Evolutionary conservation across 225 moss, liverwort and hornwort genomes (phyloP), one percentile per base, ranked within the genome.

Genomic region (Pseudisothecium myosuroides): DNA sequence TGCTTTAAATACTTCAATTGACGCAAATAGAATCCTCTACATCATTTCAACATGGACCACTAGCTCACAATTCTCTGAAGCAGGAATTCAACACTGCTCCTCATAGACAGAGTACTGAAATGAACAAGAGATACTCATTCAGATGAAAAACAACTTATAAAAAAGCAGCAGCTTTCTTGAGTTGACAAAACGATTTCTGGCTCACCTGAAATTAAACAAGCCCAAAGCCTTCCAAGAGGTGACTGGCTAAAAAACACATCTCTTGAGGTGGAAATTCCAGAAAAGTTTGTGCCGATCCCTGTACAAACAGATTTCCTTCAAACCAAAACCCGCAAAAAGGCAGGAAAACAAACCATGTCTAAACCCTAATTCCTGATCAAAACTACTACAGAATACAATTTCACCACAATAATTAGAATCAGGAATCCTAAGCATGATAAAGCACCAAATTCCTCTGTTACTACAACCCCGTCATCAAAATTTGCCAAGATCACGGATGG

Each of bases 181-280:
- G 31, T 41, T 31, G 24, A 67, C 47, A 72, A 80, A 41, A 73
- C 18, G 60, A 79, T 89, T 68, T 85, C 49, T n/a, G 15, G 19
- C 52, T 76, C 32, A 92, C 92, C 92, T 90, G 90, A 91, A 36
- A 92, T 50, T 85, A 92, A 87, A 64, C n/a, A 91, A 34, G 56
- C 81, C 89, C 87, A 87, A 55, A 92, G 37, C n/a, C 58, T 87
- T 63, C 85, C 89, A 82, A 71, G 71, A 63, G 68, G 71, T 36
- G 72, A 76, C 82, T 89, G 77, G 2, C 76, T 87, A 24, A 61
- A 41, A 47, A 23, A 49, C 76, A 72, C 85, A 63, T 87, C 85
- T 76, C 69, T 56, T 77, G 85, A 71, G 45, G 63, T 43, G 21
- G 58, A 5, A 83, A 69, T 79, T 84, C 79, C 80, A 45, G 79